phyloP scores from a whole-genome alignment of 2,329 filamentous ascomycete species.

The Paecilomyces variotii region DNA sequence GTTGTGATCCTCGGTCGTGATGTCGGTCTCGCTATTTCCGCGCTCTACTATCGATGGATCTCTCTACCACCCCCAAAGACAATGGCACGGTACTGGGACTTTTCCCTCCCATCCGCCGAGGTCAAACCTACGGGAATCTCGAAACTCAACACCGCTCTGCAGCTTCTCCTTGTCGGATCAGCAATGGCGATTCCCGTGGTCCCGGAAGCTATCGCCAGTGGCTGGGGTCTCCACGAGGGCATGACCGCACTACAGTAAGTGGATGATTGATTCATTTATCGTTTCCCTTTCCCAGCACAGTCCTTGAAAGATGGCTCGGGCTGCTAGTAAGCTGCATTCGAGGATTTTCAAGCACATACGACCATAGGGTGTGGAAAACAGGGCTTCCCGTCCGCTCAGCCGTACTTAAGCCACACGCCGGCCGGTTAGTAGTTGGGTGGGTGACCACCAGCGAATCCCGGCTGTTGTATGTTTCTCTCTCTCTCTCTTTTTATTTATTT shows the following conservation, averaged over 20 bases:
- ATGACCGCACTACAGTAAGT: conserved; percentile 41
- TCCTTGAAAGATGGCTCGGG: neutral
- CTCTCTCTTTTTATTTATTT: conserved; percentile 6
- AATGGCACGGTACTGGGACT: conserved; percentile 91
- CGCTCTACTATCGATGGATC: conserved; percentile 94
- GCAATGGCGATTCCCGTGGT: conserved; percentile 75
- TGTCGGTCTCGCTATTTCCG: conserved; percentile 70
- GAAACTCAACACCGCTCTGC: conserved; percentile 81
- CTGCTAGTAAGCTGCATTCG: conserved; percentile 4
- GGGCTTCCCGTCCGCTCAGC: conserved; percentile 43
- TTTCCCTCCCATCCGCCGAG: conserved; percentile 60
- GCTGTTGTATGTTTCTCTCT: conserved; percentile 36
- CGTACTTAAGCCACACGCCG: conserved; percentile 42
- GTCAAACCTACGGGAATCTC: conserved; percentile 38
- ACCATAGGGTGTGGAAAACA: conserved; percentile 42
- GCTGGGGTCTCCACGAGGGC: conserved; percentile 55
- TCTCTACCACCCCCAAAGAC: conserved; percentile 91
- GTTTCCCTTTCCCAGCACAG: neutral
- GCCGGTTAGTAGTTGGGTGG: conserved; percentile 42
- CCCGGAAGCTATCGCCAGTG: conserved; percentile 46
- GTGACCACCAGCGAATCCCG: conserved; percentile 42
- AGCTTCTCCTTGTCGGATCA: conserved; percentile 75
- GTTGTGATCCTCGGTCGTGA: conserved; percentile 87
- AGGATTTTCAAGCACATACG: conserved; percentile 24
- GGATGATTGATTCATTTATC: neutral